Conservation (phyloP, 768 basidiomycete species). For the Pulveroboletus ravenelii region DNA sequence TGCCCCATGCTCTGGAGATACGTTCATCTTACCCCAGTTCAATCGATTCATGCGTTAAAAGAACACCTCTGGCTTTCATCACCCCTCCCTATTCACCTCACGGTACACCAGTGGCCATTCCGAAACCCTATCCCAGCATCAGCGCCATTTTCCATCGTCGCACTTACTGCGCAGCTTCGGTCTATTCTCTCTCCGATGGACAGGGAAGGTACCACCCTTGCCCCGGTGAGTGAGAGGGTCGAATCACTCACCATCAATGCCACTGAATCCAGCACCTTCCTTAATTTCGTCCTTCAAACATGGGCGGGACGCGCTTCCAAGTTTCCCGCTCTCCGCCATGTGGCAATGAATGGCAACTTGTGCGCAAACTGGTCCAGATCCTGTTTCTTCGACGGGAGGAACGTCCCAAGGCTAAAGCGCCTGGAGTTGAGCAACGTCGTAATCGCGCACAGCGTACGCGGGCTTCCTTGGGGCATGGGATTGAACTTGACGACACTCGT, state of each 20-base stretch:
- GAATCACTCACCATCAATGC: conserved; percentile 15
- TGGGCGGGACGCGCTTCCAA: conserved; percentile 12
- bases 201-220: neutral
- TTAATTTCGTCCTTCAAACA: conserved; percentile 16
- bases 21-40: conserved; percentile 14
- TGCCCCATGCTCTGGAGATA: conserved; percentile 20
- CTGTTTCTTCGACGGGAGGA: conserved; percentile 19
- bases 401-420: conserved; percentile 8
- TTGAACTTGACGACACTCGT: conserved; percentile 21
- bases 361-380: conserved; percentile 17
- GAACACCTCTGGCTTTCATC: conserved; percentile 17
- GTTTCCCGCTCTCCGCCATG: conserved; percentile 9
- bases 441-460: conserved; percentile 5
- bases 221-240: conserved; percentile 9
- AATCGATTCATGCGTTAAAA: conserved; percentile 5
- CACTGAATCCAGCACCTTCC: conserved; percentile 13
- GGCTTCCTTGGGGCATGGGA: conserved; percentile 10
- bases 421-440: conserved; percentile 19
- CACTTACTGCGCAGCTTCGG: conserved; percentile 15
- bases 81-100: conserved; percentile 10
- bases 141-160: conserved; percentile 10
- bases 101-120: conserved; percentile 19
- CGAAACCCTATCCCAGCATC: conserved; percentile 3
- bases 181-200: conserved; percentile 9
- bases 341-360: conserved; percentile 11